Percentiles rank a stretch among this genome's conserved stretches.
These are phyloP conservation scores for Dillenia turbinata DNA, from an alignment of 164 flowering plant genomes.

Conservation along the genomic window DNA sequence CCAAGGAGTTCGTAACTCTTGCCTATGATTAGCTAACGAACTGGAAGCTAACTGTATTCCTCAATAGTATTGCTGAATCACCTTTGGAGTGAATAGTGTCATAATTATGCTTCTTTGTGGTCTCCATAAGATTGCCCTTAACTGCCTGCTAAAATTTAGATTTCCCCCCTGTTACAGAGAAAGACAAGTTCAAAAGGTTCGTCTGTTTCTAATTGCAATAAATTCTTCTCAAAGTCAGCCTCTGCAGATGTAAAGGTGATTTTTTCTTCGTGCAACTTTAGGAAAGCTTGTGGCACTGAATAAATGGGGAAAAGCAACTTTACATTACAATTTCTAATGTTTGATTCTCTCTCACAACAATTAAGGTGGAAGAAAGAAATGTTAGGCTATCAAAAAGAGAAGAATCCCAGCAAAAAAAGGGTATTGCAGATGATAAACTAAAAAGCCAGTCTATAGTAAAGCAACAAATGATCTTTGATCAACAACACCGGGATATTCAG, in stretches of 20 bases:
- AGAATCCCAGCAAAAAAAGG: constrained; percentile 14
- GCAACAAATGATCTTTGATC: constrained; percentile 54
- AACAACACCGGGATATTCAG: constrained; percentile 69
- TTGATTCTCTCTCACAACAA: constrained; percentile 5
- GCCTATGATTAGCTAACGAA: too few relatives aligned
- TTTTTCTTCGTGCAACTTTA: background rate
- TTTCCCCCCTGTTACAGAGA: constrained; percentile 17
- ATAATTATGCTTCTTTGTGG: too few relatives aligned
- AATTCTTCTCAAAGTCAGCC: constrained; percentile 22
- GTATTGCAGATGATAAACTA: constrained; percentile 37
- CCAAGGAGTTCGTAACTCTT: too few relatives aligned
- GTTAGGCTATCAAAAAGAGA: constrained; percentile 19
- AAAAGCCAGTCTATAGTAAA: constrained; percentile 40
- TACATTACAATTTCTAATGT: constrained; percentile 5
- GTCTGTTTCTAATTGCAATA: constrained; percentile 25
- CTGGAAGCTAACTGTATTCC: too few relatives aligned
- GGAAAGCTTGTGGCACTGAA: background rate
- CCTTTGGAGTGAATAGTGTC: too few relatives aligned
- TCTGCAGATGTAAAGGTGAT: constrained; percentile 44
- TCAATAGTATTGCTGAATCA: too few relatives aligned
- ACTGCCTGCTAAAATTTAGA: too few relatives aligned
- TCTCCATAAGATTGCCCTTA: too few relatives aligned
- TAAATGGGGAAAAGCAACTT: background rate
- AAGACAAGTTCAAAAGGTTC: constrained; percentile 29
- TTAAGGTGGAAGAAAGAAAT: constrained; percentile 36